phyloP scores from a whole-genome alignment of 139 green algal genomes.

The Coelastrella sp. region DNA sequence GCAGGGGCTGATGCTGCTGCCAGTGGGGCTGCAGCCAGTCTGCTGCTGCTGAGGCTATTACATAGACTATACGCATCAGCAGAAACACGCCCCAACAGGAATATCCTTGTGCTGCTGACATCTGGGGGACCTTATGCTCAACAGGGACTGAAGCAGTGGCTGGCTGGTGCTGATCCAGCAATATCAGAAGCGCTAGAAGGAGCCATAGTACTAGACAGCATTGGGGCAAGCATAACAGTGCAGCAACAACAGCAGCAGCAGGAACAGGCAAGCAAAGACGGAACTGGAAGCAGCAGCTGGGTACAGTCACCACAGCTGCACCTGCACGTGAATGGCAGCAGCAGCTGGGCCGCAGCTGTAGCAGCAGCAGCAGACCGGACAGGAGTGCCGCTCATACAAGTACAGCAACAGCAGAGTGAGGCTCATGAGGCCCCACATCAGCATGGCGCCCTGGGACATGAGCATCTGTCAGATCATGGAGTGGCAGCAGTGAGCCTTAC shows the following conservation, averaged over 20 bases:
- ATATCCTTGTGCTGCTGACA: slow-evolving; percentile 20
- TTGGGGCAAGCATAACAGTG: neutral
- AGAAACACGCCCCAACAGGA: slow-evolving; percentile 5
- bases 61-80: slow-evolving; percentile 7
- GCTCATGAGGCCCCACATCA: neutral
- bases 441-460: slow-evolving; percentile 3
- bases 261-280: too few relatives aligned
- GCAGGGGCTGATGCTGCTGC: neutral
- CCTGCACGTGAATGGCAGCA: neutral
- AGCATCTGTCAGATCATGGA: slow-evolving; percentile 3
- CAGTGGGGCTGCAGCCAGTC: slow-evolving; percentile 16
- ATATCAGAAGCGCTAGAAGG: slow-evolving; percentile 25
- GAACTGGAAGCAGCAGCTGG: slow-evolving; percentile 4
- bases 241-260: slow-evolving; percentile 11
- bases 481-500: slow-evolving; percentile 25
- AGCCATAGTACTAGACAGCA: slow-evolving; percentile 17
- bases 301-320: neutral
- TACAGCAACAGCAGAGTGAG: neutral
- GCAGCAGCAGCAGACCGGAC: neutral
- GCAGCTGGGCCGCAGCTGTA: neutral
- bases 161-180: neutral
- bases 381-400: neutral
- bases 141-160: slow-evolving; percentile 4
- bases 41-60: slow-evolving; percentile 39
- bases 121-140: slow-evolving; percentile 18